These are phyloP conservation scores for Diospyros lotus DNA, from an alignment of 148 eudicot genomes.

Conservation along the genomic window DNA sequence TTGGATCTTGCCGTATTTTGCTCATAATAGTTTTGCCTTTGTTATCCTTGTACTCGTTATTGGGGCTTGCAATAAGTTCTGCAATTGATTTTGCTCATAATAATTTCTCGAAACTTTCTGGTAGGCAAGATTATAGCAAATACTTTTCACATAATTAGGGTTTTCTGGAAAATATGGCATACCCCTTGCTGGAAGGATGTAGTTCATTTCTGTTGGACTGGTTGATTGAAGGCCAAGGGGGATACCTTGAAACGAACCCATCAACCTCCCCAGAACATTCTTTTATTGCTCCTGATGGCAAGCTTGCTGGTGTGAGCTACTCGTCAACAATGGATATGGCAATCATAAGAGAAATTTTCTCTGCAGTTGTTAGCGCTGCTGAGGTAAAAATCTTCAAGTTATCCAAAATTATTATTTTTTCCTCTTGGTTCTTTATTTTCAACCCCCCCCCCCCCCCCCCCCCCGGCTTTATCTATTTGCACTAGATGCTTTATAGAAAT, in stretches of 20 bases:
- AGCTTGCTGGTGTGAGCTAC: constrained; percentile 81
- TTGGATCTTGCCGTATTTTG: not conserved
- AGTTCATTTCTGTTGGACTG: constrained; percentile 73
- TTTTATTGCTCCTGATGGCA: constrained; percentile 75
- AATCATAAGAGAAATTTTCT: constrained; percentile 71
- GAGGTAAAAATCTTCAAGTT: constrained; percentile 25
- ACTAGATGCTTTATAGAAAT: not conserved
- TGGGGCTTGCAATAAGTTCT: not conserved
- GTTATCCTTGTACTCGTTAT: too few relatives aligned
- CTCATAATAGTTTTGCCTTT: not conserved
- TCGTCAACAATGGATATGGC: constrained; percentile 91
- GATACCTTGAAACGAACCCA: constrained; percentile 77
- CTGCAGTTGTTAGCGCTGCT: constrained; percentile 60
- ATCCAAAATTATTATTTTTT: not conserved
- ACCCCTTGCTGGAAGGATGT: constrained; percentile 73
- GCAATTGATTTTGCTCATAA: not conserved
- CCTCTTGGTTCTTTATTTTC: not conserved
- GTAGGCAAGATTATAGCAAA: not conserved
- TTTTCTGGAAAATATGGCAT: constrained; percentile 57
- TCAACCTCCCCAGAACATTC: constrained; percentile 94
- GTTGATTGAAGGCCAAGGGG: constrained; percentile 68
- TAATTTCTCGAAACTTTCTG: not conserved
- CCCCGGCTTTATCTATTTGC: not conserved
- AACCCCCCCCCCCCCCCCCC: not conserved
- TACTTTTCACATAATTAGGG: constrained; percentile 16